These are phyloP conservation scores for Bromus sterilis DNA, from an alignment of 176 grass and related monocot species.

Conservation along the genomic window DNA sequence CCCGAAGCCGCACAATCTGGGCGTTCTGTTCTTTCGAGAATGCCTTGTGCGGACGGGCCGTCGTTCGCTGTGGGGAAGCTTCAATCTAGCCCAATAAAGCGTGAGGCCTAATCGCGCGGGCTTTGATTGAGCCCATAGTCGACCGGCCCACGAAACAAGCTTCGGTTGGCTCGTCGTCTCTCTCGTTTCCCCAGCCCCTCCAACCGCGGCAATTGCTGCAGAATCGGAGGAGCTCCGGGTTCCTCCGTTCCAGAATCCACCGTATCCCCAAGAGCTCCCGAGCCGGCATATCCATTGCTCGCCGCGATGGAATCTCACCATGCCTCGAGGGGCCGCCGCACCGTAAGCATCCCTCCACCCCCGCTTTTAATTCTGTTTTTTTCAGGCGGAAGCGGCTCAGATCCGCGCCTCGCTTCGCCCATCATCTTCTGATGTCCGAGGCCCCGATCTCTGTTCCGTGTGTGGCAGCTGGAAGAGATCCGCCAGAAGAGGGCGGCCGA, in stretches of 20 bases:
- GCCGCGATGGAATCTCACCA: conserved; percentile 58
- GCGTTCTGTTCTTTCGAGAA: too few relatives aligned
- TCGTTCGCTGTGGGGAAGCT: too few relatives aligned
- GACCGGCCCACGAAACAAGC: neutral
- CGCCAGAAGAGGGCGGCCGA: conserved; percentile 83
- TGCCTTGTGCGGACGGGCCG: too few relatives aligned
- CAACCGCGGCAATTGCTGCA: neutral
- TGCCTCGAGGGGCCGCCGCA: conserved; percentile 62
- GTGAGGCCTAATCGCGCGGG: neutral
- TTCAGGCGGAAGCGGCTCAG: neutral
- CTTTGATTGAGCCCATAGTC: neutral
- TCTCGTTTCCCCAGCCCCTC: neutral
- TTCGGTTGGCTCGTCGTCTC: neutral
- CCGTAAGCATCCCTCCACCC: conserved; percentile 17
- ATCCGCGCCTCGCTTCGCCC: conserved; percentile 12
- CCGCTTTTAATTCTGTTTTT: neutral
- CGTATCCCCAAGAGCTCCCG: neutral
- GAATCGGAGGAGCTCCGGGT: neutral
- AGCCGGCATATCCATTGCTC: neutral
- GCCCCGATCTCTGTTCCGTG: neutral
- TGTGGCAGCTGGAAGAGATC: conserved; percentile 76
- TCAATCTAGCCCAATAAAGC: neutral
- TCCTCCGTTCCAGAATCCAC: neutral
- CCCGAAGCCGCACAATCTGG: too few relatives aligned
- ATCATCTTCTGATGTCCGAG: neutral